Percentiles rank a stretch among this genome's conserved stretches.
phyloP scores from a whole-genome alignment of 1,139 yeast genomes.

The Hansenula sp. region DNA sequence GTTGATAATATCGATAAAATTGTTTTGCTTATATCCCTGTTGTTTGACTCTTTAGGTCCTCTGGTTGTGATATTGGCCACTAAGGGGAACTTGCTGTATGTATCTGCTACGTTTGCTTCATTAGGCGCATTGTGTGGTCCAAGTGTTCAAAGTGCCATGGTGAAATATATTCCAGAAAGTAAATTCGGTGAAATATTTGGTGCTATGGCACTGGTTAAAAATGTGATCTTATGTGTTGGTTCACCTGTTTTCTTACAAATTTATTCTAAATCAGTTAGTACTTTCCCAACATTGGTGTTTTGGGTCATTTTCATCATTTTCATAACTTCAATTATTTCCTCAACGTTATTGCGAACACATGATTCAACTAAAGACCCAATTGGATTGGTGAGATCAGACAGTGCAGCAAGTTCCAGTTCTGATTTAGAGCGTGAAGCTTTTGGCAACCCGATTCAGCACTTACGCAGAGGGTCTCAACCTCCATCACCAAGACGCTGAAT shows the following conservation, averaged over 20 bases:
- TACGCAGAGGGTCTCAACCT: neutral
- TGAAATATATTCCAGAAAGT: slow-evolving; percentile 45
- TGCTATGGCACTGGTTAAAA: slow-evolving; percentile 40
- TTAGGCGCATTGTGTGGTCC: slow-evolving; percentile 48
- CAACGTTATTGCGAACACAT: neutral
- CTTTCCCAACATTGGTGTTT: slow-evolving; percentile 24
- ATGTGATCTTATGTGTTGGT: slow-evolving; percentile 29
- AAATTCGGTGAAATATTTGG: slow-evolving; percentile 48
- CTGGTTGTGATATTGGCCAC: slow-evolving; percentile 32
- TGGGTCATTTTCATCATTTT: slow-evolving; percentile 15
- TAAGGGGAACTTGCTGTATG: slow-evolving; percentile 23
- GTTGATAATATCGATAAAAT: slow-evolving; percentile 56
- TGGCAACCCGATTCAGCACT: no score
- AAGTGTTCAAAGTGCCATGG: slow-evolving; percentile 43
- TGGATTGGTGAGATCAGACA: neutral
- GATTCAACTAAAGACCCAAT: neutral
- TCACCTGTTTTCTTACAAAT: slow-evolving; percentile 33
- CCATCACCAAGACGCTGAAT: neutral
- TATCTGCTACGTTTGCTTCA: slow-evolving; percentile 37
- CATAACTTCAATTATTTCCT: slow-evolving; percentile 6
- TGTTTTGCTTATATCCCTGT: slow-evolving; percentile 35
- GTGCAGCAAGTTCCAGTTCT: neutral
- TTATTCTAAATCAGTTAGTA: slow-evolving; percentile 31
- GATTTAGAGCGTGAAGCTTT: neutral
- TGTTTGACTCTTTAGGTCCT: slow-evolving; percentile 42